Conservation (phyloP, 2,329 filamentous ascomycete genomes). For the Fusarium sp. region DNA sequence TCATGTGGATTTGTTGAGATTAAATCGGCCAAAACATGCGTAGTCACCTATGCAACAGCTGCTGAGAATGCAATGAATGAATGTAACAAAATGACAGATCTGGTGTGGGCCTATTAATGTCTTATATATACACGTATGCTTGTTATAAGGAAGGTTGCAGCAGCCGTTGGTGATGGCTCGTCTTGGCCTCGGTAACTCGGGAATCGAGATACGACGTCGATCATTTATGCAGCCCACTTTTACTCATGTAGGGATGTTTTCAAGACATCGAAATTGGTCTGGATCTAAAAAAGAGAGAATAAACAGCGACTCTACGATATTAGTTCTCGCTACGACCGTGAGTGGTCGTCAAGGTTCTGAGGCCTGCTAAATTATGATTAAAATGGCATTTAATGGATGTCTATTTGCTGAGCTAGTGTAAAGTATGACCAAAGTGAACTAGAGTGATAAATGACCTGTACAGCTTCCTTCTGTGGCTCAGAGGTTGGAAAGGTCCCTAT, state of each 20-base stretch:
- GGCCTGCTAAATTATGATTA: conserved; percentile 1
- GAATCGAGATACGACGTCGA: conserved; percentile 43
- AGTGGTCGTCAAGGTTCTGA: conserved; percentile 9
- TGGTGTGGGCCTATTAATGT: neutral
- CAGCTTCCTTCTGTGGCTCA: conserved; percentile 4
- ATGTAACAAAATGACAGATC: neutral
- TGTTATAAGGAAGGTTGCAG: conserved; percentile 13
- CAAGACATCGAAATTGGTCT: neutral
- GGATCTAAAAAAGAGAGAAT: neutral
- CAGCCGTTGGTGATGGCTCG: conserved; percentile 20
- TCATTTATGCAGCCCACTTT: conserved; percentile 34
- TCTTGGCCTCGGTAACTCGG: conserved; percentile 39
- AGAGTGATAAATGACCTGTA: neutral
- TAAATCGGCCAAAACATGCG: neutral
- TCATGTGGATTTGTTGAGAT: neutral
- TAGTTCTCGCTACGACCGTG: neutral
- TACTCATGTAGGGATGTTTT: conserved; percentile 6
- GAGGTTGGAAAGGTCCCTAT: neutral
- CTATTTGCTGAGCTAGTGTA: neutral
- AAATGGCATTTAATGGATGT: conserved; percentile 2
- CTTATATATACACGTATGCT: neutral
- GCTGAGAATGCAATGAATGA: neutral
- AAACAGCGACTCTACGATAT: neutral
- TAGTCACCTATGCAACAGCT: neutral
- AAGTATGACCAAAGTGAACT: neutral